These are phyloP conservation scores for Osmanthus fragrans DNA, from an alignment of 257 asterid species.

Conservation along the genomic window DNA sequence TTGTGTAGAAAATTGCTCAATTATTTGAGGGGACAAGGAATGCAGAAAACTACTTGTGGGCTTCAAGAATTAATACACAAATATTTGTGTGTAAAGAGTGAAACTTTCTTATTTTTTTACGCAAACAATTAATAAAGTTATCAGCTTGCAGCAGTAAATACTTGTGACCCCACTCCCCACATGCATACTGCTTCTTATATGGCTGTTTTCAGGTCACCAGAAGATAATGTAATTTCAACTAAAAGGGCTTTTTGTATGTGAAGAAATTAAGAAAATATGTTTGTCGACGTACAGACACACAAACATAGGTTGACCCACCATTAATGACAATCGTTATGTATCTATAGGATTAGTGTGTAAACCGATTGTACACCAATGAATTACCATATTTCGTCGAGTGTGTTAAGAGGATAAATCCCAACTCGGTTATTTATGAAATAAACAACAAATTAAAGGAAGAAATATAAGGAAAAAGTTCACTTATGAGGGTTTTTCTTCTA, in stretches of 20 bases:
- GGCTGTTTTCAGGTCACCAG: neutral
- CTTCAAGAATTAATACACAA: neutral
- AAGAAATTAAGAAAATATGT: neutral
- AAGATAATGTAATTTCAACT: neutral
- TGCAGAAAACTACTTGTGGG: neutral
- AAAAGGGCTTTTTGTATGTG: neutral
- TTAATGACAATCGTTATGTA: neutral
- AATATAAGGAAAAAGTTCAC: too few species aligned
- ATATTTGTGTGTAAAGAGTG: neutral
- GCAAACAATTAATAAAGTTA: neutral
- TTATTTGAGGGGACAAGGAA: neutral
- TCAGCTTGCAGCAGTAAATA: neutral
- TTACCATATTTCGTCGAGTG: too few species aligned
- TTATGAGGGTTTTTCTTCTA: too few species aligned
- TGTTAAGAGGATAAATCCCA: neutral
- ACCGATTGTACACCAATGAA: too few species aligned
- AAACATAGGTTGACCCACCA: neutral
- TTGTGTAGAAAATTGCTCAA: neutral
- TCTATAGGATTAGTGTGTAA: neutral
- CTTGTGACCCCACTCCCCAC: neutral
- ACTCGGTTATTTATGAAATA: neutral
- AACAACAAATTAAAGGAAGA: too few species aligned
- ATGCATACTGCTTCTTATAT: neutral
- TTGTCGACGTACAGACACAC: neutral
- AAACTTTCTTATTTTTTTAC: neutral